phyloP scores from a whole-genome alignment of 31 red algal species.

The Odonthalia washingtoniensis region DNA sequence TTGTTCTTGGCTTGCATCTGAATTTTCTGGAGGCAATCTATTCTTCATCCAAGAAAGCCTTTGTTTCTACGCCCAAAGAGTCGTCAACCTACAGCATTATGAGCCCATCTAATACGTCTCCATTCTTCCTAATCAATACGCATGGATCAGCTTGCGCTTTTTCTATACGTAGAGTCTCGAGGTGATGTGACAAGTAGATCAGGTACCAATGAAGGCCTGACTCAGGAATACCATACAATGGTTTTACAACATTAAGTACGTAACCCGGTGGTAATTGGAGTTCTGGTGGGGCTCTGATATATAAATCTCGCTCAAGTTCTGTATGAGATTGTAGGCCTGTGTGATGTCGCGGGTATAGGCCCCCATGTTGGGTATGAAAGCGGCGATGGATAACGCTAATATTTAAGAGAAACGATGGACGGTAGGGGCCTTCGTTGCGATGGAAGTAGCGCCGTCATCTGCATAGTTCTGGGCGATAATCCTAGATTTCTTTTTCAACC shows the following conservation, averaged over 20 bases:
- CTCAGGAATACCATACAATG: slow-evolving; percentile 31
- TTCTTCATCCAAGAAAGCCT: no score
- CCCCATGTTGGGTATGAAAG: not conserved
- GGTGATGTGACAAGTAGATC: no score
- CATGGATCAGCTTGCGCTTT: no score
- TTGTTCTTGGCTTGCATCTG: no score
- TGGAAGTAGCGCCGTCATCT: not conserved
- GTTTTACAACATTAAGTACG: not conserved
- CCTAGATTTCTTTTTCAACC: slow-evolving; percentile 4
- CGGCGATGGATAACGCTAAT: not conserved
- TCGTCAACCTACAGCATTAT: no score
- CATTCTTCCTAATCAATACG: no score
- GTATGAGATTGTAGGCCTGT: slow-evolving; percentile 16
- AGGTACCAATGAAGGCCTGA: slow-evolving; percentile 20
- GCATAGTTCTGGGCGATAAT: slow-evolving; percentile 32
- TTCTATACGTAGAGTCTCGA: no score
- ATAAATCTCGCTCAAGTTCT: not conserved
- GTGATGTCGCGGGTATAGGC: slow-evolving; percentile 23
- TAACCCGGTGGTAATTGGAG: not conserved
- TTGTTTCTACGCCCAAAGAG: no score
- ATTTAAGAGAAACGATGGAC: not conserved
- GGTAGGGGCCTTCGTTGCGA: slow-evolving; percentile 21
- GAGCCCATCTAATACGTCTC: no score
- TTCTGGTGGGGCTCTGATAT: slow-evolving; percentile 23
- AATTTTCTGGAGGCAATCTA: no score